Evolutionary conservation across 148 eudicot species (phyloP).

Genomic region (Vaccinium macrocarpon): DNA sequence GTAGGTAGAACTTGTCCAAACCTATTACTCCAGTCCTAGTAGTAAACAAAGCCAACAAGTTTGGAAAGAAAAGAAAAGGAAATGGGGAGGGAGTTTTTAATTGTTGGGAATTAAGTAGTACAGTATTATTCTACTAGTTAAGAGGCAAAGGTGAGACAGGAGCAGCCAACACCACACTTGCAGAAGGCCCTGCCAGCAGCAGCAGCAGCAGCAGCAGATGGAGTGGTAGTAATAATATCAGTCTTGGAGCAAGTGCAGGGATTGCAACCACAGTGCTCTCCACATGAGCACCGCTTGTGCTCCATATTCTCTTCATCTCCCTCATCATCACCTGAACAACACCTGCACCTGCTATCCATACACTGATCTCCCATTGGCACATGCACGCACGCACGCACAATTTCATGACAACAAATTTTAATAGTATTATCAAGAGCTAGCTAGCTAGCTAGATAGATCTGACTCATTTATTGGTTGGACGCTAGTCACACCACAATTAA

Average conservation of each 20-base stretch:
- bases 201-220: conserved; percentile 12
- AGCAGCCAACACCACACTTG: conserved; percentile 48
- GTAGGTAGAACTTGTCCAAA: too few species aligned
- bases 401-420: background rate
- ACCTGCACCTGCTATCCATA: background rate
- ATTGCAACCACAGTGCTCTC: conserved; percentile 69
- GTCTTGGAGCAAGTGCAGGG: conserved; percentile 46
- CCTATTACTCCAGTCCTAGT: too few species aligned
- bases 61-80: too few species aligned
- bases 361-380: conserved; percentile 25
- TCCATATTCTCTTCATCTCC: conserved; percentile 18
- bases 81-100: too few species aligned
- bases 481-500: too few species aligned
- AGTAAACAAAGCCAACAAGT: too few species aligned
- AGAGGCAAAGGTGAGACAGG: conserved; percentile 47
- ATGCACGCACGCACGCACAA: background rate
- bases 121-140: background rate
- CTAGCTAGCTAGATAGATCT: too few species aligned
- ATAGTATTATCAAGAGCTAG: too few species aligned
- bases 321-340: background rate
- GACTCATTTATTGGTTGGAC: too few species aligned
- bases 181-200: conserved; percentile 43
- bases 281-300: conserved; percentile 57
- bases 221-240: background rate
- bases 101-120: too few species aligned